Evolutionary conservation across 1,284 basidiomycete species (phyloP).

Genomic region (Ganoderma sinense): DNA sequence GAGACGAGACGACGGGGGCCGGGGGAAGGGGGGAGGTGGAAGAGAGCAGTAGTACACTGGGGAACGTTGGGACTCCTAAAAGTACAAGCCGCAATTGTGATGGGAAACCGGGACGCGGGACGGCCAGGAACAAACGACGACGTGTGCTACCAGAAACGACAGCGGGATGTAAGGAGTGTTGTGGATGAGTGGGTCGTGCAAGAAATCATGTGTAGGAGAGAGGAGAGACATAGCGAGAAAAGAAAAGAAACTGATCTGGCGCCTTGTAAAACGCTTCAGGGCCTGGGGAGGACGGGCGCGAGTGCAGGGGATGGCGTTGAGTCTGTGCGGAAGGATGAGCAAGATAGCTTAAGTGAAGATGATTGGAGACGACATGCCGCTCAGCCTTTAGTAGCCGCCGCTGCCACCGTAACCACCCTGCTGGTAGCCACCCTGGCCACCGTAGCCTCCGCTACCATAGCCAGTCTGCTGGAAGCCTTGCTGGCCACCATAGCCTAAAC

Average conservation of each 20-base stretch:
- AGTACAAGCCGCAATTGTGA: constrained; percentile 53
- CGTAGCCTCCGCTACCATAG: constrained; percentile 29
- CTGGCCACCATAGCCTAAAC: constrained; percentile 24
- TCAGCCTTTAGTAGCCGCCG: constrained; percentile 30
- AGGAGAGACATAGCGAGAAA: constrained; percentile 21
- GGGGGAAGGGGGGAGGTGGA: constrained; percentile 20
- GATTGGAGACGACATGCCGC: constrained; percentile 13
- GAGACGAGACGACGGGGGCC: constrained; percentile 14
- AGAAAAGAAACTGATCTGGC: not conserved
- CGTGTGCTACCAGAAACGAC: constrained; percentile 46
- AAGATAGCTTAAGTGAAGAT: not conserved
- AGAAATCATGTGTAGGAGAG: constrained; percentile 32
- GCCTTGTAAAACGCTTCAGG: not conserved
- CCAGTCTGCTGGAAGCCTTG: constrained; percentile 34
- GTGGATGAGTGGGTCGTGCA: constrained; percentile 46
- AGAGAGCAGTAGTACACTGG: constrained; percentile 31
- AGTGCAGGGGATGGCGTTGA: not conserved
- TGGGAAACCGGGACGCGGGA: constrained; percentile 42
- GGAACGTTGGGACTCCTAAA: constrained; percentile 41
- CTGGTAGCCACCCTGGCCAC: constrained; percentile 28
- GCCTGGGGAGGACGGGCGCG: not conserved
- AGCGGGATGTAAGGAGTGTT: constrained; percentile 41
- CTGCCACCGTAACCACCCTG: constrained; percentile 34
- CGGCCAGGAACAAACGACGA: constrained; percentile 47
- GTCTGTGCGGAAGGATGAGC: not conserved